Conservation (phyloP, 306 rosid species). For the Neltuma alba region DNA sequence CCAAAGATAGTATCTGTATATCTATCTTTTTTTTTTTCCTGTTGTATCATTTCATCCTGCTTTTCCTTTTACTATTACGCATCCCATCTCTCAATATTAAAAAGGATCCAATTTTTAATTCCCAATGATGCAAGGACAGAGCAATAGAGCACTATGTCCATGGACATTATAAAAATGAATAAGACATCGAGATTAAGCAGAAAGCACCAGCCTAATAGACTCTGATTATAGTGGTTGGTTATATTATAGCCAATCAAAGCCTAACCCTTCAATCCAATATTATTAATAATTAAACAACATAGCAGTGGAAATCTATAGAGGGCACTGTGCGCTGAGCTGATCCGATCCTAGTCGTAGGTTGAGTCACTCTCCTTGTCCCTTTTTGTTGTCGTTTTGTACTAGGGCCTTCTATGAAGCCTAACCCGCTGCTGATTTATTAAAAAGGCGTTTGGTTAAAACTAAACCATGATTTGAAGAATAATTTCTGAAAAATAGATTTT, state of each 20-base stretch:
- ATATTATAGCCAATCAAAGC: too few species aligned
- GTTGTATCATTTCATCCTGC: neutral
- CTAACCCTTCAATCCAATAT: too few species aligned
- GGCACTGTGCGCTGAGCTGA: neutral
- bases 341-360: neutral
- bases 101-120: neutral
- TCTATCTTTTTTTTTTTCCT: too few species aligned
- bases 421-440: neutral
- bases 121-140: neutral
- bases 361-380: neutral
- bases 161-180: neutral
- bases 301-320: neutral
- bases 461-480: too few species aligned
- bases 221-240: neutral
- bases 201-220: neutral
- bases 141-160: too few species aligned
- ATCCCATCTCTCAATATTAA: neutral
- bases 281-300: neutral
- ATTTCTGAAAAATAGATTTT: too few species aligned
- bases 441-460: too few species aligned
- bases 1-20: too few species aligned
- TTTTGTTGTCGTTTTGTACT: neutral
- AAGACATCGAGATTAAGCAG: neutral
- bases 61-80: neutral
- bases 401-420: neutral